phyloP scores from a whole-genome alignment of 495 filamentous ascomycete species.

The Aspergillus nidulans region DNA sequence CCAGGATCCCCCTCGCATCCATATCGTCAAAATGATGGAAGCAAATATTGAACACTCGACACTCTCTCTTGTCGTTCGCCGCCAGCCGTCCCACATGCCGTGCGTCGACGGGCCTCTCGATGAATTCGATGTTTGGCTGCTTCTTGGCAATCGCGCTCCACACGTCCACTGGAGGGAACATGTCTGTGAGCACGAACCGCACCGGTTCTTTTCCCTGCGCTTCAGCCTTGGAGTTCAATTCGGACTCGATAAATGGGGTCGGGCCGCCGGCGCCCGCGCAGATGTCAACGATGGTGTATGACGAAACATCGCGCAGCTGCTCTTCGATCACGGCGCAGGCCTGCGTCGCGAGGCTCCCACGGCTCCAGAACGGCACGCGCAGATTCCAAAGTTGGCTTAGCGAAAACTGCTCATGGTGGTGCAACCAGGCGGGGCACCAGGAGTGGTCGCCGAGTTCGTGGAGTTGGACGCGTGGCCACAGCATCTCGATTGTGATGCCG shows the following conservation, averaged over 20 bases:
- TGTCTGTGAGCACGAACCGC: constrained; percentile 63
- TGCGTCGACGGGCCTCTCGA: constrained; percentile 59
- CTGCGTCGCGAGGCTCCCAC: constrained; percentile 18
- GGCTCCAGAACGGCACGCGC: constrained; percentile 18
- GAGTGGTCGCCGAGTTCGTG: constrained; percentile 35
- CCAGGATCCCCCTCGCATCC: constrained; percentile 52
- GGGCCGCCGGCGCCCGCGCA: constrained; percentile 71
- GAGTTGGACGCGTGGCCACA: constrained; percentile 28
- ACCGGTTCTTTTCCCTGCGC: constrained; percentile 31
- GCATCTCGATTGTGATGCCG: constrained; percentile 2
- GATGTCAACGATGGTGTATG: constrained; percentile 64
- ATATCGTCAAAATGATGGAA: constrained; percentile 74
- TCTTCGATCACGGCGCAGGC: constrained; percentile 40
- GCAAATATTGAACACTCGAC: constrained; percentile 66
- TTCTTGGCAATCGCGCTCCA: constrained; percentile 52
- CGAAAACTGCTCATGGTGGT: constrained; percentile 26
- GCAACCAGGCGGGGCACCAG: constrained; percentile 31
- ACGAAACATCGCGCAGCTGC: constrained; percentile 36
- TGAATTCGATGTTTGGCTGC: constrained; percentile 51
- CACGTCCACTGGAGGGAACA: constrained; percentile 59
- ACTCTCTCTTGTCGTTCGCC: constrained; percentile 22
- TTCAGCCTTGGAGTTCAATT: constrained; percentile 45
- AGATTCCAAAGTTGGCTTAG: constrained; percentile 34
- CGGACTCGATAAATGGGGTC: constrained; percentile 56
- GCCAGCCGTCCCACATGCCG: constrained; percentile 30